Conservation (phyloP, 2,329 filamentous ascomycete genomes). For the Cercospora zeae-maydis region DNA sequence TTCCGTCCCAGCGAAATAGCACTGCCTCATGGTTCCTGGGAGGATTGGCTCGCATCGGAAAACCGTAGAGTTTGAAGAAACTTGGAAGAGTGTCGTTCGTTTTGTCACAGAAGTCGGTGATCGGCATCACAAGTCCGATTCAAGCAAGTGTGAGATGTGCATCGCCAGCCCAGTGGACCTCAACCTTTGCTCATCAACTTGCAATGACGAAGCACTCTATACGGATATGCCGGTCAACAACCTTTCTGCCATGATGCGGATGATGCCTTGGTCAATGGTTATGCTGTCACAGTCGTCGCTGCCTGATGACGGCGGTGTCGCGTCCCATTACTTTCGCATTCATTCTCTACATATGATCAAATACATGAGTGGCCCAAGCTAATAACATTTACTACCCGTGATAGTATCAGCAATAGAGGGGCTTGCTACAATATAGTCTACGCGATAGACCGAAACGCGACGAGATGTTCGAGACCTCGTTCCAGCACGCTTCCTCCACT, state of each 20-base stretch:
- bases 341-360: background rate
- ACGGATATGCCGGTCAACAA: constrained; percentile 2
- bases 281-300: background rate
- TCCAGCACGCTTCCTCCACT: constrained; percentile 32
- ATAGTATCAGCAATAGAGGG: background rate
- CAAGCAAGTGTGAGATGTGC: constrained; percentile 9
- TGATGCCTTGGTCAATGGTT: background rate
- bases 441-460: background rate
- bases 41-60: background rate
- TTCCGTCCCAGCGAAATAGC: background rate
- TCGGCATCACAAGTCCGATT: background rate
- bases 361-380: background rate
- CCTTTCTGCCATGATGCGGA: background rate
- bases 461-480: constrained; percentile 35
- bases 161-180: constrained; percentile 9
- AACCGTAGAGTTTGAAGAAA: background rate
- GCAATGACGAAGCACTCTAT: background rate
- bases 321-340: background rate
- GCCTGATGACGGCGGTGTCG: background rate
- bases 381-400: background rate
- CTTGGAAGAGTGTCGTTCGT: background rate
- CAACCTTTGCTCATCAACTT: constrained; percentile 5
- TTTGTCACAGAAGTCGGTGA: background rate
- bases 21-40: background rate
- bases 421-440: background rate